Percentiles rank a stretch among this genome's conserved stretches.
phyloP scores from a whole-genome alignment of 1,284 basidiomycete genomes.

The Marasmius tenuissimus region DNA sequence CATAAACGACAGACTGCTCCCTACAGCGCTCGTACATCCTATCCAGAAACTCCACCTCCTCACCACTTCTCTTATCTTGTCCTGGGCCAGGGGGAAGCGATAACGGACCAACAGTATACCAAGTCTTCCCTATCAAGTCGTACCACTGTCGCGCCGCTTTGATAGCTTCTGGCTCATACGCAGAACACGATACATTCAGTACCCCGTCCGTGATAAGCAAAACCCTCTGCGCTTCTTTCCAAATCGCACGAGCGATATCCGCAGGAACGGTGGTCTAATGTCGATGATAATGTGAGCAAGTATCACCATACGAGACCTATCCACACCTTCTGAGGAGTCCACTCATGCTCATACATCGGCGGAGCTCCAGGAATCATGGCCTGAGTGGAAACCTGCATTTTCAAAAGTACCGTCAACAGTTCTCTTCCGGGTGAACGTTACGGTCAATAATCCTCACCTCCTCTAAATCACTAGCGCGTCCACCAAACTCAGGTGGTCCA shows the following conservation, averaged over 20 bases:
- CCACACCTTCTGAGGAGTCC: not conserved
- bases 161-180: not conserved
- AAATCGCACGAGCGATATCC: not conserved
- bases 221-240: not conserved
- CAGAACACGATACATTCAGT: not conserved
- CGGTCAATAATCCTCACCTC: not conserved
- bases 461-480: not conserved
- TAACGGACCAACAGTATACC: not conserved
- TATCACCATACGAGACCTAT: not conserved
- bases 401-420: too few relatives aligned
- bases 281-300: not conserved
- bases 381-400: not conserved
- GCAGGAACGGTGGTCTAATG: not conserved
- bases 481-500: not conserved
- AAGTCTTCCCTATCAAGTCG: not conserved
- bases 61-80: not conserved
- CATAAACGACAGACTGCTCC: not conserved
- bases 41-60: not conserved
- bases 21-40: not conserved
- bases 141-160: not conserved
- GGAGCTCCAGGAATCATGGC: not conserved
- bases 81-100: not conserved
- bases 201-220: not conserved
- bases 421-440: too few relatives aligned
- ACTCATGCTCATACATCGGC: slow-evolving; percentile 1